Evolutionary conservation across 495 filamentous ascomycete species (phyloP).

Genomic region (Aspergillus ellipticus): DNA sequence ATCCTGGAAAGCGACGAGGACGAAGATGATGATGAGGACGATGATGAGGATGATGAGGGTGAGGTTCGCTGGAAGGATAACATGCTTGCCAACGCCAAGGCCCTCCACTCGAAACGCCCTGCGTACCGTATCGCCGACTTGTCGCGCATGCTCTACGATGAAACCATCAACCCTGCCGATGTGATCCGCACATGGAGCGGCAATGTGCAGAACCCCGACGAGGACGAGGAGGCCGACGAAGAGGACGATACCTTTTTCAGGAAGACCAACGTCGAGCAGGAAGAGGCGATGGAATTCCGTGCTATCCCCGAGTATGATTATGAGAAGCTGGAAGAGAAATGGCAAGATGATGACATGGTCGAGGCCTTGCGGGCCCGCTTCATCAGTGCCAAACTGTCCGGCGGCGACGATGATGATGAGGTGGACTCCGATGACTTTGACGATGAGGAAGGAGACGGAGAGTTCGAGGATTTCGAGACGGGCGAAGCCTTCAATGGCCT

Average conservation of each 20-base stretch:
- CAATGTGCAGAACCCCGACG: slow-evolving; percentile 25
- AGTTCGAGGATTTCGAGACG: slow-evolving; percentile 84
- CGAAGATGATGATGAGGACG: slow-evolving; percentile 51
- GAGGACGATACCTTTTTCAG: slow-evolving; percentile 83
- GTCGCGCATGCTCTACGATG: slow-evolving; percentile 84
- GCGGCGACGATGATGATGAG: slow-evolving; percentile 35
- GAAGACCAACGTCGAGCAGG: slow-evolving; percentile 60
- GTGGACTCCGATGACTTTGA: slow-evolving; percentile 48
- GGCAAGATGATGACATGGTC: slow-evolving; percentile 73
- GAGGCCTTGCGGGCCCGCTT: slow-evolving; percentile 72
- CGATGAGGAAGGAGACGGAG: slow-evolving; percentile 79
- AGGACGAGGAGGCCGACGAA: slow-evolving; percentile 51
- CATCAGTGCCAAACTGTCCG: slow-evolving; percentile 59
- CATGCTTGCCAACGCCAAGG: slow-evolving; percentile 69
- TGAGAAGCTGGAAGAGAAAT: slow-evolving; percentile 74
- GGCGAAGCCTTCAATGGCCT: slow-evolving; percentile 54
- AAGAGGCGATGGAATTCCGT: slow-evolving; percentile 69
- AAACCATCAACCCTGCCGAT: slow-evolving; percentile 67
- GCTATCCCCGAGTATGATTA: slow-evolving; percentile 77
- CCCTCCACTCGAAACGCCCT: slow-evolving; percentile 62
- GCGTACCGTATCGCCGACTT: slow-evolving; percentile 75
- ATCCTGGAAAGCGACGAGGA: slow-evolving; percentile 58
- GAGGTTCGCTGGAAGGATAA: slow-evolving; percentile 80
- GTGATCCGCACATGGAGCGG: slow-evolving; percentile 79
- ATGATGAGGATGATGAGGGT: slow-evolving; percentile 60